Conservation (phyloP, 805 yeast species). For the Phaffomyces antillensis region DNA sequence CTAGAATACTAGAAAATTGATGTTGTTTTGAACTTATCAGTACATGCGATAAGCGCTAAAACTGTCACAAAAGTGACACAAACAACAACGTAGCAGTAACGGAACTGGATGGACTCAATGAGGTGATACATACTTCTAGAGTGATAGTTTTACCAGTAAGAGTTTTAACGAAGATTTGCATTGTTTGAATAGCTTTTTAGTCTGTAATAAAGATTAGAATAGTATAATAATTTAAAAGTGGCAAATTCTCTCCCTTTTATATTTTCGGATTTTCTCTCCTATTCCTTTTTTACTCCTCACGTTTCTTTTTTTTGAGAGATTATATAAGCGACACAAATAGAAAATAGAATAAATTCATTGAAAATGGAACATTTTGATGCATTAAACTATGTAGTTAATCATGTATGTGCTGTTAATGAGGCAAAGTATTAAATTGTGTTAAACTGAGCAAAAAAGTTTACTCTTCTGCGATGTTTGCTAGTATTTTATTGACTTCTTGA, state of each 20-base stretch:
- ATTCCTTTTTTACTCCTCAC: no score
- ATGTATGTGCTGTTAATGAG: no score
- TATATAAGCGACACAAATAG: no score
- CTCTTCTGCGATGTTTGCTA: constrained; percentile 20
- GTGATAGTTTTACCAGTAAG: constrained; percentile 88
- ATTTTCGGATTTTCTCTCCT: constrained; percentile 2
- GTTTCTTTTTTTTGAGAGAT: no score
- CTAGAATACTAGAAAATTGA: no score
- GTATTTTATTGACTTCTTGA: background rate
- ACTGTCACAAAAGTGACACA: constrained; percentile 7
- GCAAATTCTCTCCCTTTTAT: constrained; percentile 1
- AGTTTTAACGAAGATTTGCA: constrained; percentile 90
- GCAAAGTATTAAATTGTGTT: no score
- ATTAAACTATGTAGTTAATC: no score
- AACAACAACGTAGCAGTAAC: background rate
- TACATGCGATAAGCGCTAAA: background rate
- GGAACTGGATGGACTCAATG: background rate
- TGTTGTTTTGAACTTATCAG: background rate
- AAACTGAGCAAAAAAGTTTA: background rate
- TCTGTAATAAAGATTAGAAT: background rate
- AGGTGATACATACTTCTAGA: constrained; percentile 38
- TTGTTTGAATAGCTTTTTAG: constrained; percentile 23
- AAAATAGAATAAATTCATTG: no score
- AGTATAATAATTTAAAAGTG: constrained; percentile 3
- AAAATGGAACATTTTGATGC: no score